Conservation (phyloP, 2,329 filamentous ascomycete species). For the Ophiostoma tasmaniense region DNA sequence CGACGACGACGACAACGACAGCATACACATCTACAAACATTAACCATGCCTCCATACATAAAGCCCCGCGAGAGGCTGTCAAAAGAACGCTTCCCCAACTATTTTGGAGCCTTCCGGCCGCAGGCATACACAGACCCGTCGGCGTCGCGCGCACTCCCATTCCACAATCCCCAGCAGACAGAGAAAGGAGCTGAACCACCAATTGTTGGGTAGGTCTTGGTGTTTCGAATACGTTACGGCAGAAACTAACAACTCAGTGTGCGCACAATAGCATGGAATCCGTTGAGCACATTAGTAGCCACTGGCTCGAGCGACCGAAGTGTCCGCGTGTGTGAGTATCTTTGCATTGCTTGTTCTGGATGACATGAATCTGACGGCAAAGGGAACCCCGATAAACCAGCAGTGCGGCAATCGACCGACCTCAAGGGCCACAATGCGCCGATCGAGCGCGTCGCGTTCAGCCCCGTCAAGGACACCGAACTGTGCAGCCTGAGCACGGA, state of each 20-base stretch:
- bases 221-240: too few species aligned
- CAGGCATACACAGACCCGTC: slow-evolving; percentile 61
- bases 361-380: neutral
- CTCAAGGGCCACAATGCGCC: slow-evolving; percentile 57
- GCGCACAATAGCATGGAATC: slow-evolving; percentile 81
- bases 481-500: slow-evolving; percentile 67
- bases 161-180: slow-evolving; percentile 17
- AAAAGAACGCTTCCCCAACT: slow-evolving; percentile 59
- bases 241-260: slow-evolving; percentile 44
- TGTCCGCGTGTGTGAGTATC: slow-evolving; percentile 59
- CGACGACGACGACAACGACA: neutral
- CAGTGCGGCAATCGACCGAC: slow-evolving; percentile 67
- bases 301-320: slow-evolving; percentile 66
- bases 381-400: slow-evolving; percentile 70
- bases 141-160: slow-evolving; percentile 24
- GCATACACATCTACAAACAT: neutral
- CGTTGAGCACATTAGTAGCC: slow-evolving; percentile 72
- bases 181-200: slow-evolving; percentile 9
- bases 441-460: slow-evolving; percentile 71
- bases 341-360: too few species aligned
- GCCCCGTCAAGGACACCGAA: slow-evolving; percentile 67
- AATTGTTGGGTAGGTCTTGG: slow-evolving; percentile 11
- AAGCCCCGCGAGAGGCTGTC: slow-evolving; percentile 47
- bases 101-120: slow-evolving; percentile 61
- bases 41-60: slow-evolving; percentile 26